Evolutionary conservation across 1,139 yeast species (phyloP).

Genomic region (Sugiyamaella neomexicana): DNA sequence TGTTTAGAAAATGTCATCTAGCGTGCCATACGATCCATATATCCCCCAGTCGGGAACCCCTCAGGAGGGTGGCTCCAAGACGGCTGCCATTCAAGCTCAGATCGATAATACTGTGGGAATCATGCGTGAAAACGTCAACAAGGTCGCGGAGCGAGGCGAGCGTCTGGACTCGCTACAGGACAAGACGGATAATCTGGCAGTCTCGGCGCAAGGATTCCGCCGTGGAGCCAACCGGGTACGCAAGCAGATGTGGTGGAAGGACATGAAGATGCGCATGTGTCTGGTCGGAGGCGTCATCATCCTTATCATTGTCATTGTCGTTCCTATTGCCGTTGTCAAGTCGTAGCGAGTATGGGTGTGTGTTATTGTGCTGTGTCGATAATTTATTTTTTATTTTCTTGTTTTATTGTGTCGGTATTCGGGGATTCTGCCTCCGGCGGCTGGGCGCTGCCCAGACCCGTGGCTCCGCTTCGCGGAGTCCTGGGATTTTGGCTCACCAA

Average conservation of each 20-base stretch:
- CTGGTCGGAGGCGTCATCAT: conserved; percentile 79
- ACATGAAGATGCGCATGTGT: conserved; percentile 94
- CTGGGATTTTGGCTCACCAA: no score
- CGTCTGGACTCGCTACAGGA: conserved; percentile 90
- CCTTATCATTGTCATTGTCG: conserved; percentile 80
- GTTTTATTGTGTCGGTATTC: not conserved
- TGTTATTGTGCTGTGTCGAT: not conserved
- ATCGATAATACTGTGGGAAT: conserved; percentile 96
- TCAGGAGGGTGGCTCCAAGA: conserved; percentile 48
- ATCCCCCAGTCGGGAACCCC: conserved; percentile 62
- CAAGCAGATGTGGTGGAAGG: conserved; percentile 99
- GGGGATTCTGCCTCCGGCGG: conserved; percentile 1
- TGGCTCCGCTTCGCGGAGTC: not conserved
- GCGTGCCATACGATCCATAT: conserved; percentile 89
- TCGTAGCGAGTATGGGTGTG: conserved; percentile 2
- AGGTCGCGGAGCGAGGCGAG: conserved; percentile 94
- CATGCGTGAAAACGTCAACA: conserved; percentile 96
- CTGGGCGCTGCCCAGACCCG: not conserved
- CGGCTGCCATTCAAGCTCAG: conserved; percentile 88
- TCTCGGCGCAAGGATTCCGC: conserved; percentile 92
- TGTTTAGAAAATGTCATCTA: conserved; percentile 64
- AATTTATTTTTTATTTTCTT: conserved; percentile 12
- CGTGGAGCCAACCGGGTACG: conserved; percentile 97
- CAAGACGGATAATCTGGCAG: conserved; percentile 90
- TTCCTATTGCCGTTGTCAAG: conserved; percentile 70